Percentiles rank a stretch among this genome's conserved stretches.
Conservation (phyloP, 1,284 basidiomycete species). For the Fereydounia khargensis region DNA sequence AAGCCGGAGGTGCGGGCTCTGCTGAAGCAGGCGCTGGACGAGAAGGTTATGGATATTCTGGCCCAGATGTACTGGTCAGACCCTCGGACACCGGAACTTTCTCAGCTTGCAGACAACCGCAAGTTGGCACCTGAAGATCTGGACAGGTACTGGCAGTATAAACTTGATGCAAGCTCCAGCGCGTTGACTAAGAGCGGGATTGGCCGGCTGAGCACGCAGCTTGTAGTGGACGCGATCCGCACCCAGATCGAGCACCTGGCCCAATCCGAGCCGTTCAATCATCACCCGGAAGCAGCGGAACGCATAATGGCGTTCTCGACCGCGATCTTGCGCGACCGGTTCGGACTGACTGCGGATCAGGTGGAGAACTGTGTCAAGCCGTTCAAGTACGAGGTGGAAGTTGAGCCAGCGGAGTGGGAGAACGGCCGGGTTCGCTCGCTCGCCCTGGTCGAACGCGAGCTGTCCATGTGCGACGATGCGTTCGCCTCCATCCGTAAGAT, state of each 20-base stretch:
- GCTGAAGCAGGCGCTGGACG: conserved; percentile 88
- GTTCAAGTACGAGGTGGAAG: conserved; percentile 86
- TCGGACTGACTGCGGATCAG: conserved; percentile 90
- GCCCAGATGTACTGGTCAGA: conserved; percentile 98
- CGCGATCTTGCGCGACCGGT: conserved; percentile 83
- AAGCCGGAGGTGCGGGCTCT: conserved; percentile 83
- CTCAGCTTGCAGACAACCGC: conserved; percentile 69
- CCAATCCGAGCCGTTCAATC: conserved; percentile 82
- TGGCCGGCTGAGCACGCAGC: conserved; percentile 86
- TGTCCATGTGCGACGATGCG: conserved; percentile 79
- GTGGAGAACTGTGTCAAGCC: conserved; percentile 99
- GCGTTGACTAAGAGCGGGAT: conserved; percentile 93
- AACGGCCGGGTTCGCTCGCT: conserved; percentile 73
- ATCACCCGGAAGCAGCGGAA: conserved; percentile 82
- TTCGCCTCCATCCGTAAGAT: conserved; percentile 78
- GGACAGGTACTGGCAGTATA: conserved; percentile 92
- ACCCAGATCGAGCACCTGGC: conserved; percentile 80
- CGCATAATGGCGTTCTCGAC: conserved; percentile 88
- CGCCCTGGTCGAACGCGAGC: conserved; percentile 78
- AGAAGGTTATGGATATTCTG: conserved; percentile 92
- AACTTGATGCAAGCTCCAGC: conserved; percentile 86
- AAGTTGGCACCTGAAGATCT: conserved; percentile 69
- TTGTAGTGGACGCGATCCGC: conserved; percentile 92
- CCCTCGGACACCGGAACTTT: conserved; percentile 73
- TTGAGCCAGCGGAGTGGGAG: conserved; percentile 86